Conservation (phyloP, 441 rosid genomes). For the Daphne laureola region DNA sequence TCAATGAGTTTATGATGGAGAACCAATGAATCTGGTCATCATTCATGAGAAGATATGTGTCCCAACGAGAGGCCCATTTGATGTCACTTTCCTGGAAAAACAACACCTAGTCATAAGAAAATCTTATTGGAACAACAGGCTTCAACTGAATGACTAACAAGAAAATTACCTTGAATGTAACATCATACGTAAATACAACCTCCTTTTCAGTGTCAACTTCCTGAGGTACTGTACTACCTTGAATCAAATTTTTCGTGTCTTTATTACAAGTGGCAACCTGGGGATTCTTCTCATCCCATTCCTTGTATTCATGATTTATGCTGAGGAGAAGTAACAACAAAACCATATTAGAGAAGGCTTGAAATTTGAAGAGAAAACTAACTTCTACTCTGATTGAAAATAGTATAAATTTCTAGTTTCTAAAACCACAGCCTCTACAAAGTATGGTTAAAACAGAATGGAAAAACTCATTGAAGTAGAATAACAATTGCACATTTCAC, state of each 20-base stretch:
- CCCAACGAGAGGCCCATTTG: conserved; percentile 99
- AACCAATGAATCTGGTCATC: conserved; percentile 98
- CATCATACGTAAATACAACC: conserved; percentile 85
- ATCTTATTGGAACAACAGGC: not conserved
- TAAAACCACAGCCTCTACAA: too few species aligned
- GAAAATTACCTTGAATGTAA: conserved; percentile 57
- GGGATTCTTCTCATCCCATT: conserved; percentile 78
- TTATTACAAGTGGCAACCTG: conserved; percentile 82
- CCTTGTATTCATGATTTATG: conserved; percentile 83
- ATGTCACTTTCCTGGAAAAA: conserved; percentile 67
- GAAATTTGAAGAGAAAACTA: too few species aligned
- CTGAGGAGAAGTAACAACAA: conserved; percentile 30
- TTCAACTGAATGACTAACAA: conserved; percentile 8
- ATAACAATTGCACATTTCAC: too few species aligned
- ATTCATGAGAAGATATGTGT: conserved; percentile 90
- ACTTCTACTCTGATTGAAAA: too few species aligned
- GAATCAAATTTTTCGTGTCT: conserved; percentile 73
- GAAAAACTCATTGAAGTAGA: too few species aligned
- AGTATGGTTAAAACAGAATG: too few species aligned
- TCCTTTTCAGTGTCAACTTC: conserved; percentile 71
- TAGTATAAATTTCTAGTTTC: too few species aligned
- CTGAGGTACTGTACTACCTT: conserved; percentile 76
- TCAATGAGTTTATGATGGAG: conserved; percentile 87
- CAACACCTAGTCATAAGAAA: conserved; percentile 4
- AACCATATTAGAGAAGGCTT: too few species aligned